A percentile compares a stretch with the other conserved stretches of the same genome.
These are phyloP conservation scores for Curvularia sp. DNA, from an alignment of 2,329 filamentous ascomycete species.

Conservation along the genomic window DNA sequence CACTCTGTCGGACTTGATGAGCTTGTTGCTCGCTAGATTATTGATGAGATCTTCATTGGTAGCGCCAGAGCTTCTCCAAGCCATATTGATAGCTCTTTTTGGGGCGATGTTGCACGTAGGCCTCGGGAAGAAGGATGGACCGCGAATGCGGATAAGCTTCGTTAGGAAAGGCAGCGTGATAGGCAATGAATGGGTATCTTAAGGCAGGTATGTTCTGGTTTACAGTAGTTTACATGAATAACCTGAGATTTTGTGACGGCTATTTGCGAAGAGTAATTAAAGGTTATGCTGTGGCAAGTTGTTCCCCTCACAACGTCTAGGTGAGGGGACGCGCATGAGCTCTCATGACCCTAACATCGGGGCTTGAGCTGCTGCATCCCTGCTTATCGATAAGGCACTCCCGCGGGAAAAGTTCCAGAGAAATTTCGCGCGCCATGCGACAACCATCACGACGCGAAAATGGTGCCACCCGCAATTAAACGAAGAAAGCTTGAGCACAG, in stretches of 20 bases:
- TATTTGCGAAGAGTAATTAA: not conserved
- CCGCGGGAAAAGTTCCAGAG: constrained; percentile 30
- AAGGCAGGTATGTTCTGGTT: not conserved
- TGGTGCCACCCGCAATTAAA: constrained; percentile 52
- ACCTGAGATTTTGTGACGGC: not conserved
- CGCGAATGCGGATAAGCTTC: constrained; percentile 29
- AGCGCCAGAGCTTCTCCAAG: constrained; percentile 82
- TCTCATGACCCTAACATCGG: constrained; percentile 1
- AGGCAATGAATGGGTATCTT: not conserved
- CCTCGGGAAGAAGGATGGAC: constrained; percentile 8
- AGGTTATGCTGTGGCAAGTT: constrained; percentile 6
- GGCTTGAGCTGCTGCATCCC: constrained; percentile 6
- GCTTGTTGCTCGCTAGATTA: constrained; percentile 73
- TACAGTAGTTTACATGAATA: not conserved
- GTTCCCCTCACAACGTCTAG: constrained; percentile 7
- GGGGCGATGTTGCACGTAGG: not conserved
- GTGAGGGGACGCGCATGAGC: constrained; percentile 10
- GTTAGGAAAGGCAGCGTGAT: constrained; percentile 33
- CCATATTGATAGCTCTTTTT: constrained; percentile 66
- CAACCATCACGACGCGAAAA: constrained; percentile 24
- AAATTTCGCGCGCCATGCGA: constrained; percentile 27
- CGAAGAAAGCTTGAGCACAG: constrained; percentile 57
- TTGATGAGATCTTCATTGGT: constrained; percentile 78
- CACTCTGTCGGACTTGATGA: constrained; percentile 76
- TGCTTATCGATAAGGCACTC: constrained; percentile 32